Conservation (phyloP, 805 yeast genomes). For the Vanderwaltozyma polyspora region DNA sequence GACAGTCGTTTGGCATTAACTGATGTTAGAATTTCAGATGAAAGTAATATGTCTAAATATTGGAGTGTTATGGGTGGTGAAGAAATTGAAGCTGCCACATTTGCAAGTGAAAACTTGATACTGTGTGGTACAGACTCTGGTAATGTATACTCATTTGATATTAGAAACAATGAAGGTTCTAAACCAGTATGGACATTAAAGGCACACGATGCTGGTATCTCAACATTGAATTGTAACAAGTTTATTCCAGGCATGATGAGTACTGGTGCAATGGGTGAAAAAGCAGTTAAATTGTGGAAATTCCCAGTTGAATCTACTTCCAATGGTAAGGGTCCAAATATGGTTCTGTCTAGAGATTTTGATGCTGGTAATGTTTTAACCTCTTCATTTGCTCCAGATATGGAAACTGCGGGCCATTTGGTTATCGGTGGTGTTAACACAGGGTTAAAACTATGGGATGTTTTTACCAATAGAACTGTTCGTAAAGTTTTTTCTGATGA, state of each 20-base stretch:
- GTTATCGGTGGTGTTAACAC: constrained; percentile 81
- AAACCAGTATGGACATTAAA: constrained; percentile 88
- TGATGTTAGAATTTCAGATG: constrained; percentile 72
- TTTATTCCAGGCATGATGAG: constrained; percentile 62
- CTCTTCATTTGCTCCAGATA: constrained; percentile 74
- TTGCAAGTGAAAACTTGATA: constrained; percentile 53
- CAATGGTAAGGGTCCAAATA: constrained; percentile 48
- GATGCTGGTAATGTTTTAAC: constrained; percentile 89
- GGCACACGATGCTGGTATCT: constrained; percentile 92
- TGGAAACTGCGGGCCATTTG: constrained; percentile 74
- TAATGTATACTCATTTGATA: constrained; percentile 78
- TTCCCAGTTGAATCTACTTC: constrained; percentile 33
- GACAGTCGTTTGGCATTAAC: constrained; percentile 73
- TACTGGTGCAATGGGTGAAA: constrained; percentile 89
- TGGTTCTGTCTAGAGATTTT: constrained; percentile 84
- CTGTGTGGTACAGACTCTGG: constrained; percentile 90
- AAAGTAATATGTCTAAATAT: constrained; percentile 44
- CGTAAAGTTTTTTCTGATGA: constrained; percentile 56
- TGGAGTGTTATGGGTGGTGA: constrained; percentile 57
- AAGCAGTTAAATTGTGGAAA: constrained; percentile 80
- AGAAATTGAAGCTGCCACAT: constrained; percentile 73
- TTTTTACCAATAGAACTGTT: constrained; percentile 70
- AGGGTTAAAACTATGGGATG: constrained; percentile 86
- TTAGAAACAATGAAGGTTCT: constrained; percentile 43
- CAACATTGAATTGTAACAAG: constrained; percentile 61